Evolutionary conservation across 2,329 filamentous ascomycete genomes (phyloP), one percentile per base, ranked within the genome.

Genomic region (Fusarium musae): DNA sequence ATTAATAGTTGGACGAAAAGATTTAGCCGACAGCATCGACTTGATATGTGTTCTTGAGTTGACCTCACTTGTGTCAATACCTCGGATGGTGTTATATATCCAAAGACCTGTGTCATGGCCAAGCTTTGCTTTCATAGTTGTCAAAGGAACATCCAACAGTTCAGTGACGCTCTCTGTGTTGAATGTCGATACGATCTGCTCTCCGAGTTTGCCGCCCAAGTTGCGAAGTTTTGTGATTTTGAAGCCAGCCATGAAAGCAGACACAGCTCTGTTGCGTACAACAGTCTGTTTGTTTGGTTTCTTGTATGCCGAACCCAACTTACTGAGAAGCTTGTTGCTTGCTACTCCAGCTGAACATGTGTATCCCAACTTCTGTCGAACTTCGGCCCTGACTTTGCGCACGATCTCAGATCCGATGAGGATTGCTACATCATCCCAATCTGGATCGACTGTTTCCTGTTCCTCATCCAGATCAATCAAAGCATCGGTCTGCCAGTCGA

Each of bases 201-300:
- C 94, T 9, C 96, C 96, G 36, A 98, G 86, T 83, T 98, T 98
- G 28, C 96, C 96, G 34, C 96, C 96, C n/a, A 99, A 84, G 81
- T 96, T 97, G 21, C 96, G 89, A 60, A 99, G 96, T 82, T 97
- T 97, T 21, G 95, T 97, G 78, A 98, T 96, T 79, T 97, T 97
- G 86, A 97, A 95, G 21, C 89, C 90, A 13, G 89, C 89, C 46
- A 99, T 84, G 78, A 99, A 99, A 47, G 92, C 87, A 70, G 91
- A 87, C 5, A 94, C 87, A 2, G 96, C 96, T 52, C 95, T 90
- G 79, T 94, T 96, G 30, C 96, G 92, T 54, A 99, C 91, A n/a
- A 98, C 90, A 0, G 96, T 98, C 83, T 99, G 96, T 75, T 93
- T 90, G 79, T 98, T 96, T 39, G 96, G 96, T 82, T 99, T 99